Conservation (phyloP, 306 rosid species). For the Pterocarpus santalinus region DNA sequence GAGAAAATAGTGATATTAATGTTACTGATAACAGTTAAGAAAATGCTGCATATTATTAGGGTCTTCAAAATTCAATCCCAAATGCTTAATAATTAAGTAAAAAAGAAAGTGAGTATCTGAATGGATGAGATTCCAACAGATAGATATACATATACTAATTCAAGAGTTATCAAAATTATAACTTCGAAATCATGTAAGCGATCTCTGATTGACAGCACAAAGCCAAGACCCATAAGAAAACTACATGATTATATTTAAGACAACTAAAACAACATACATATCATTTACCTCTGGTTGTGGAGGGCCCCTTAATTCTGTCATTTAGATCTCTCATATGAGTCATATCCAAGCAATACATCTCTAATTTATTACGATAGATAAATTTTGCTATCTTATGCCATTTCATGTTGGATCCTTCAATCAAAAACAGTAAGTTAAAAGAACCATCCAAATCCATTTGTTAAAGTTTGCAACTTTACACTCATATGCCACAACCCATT, state of each 20-base stretch:
- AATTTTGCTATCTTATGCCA: not conserved
- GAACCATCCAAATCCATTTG: slow-evolving; percentile 8
- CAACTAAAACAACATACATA: not conserved
- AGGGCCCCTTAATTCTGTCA: slow-evolving; percentile 1
- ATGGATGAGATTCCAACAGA: not conserved
- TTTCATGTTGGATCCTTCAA: slow-evolving; percentile 23
- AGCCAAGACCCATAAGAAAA: not conserved
- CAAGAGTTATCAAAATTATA: slow-evolving; percentile 23
- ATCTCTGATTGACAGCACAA: slow-evolving; percentile 7
- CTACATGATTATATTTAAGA: slow-evolving; percentile 2
- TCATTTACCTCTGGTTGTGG: not conserved
- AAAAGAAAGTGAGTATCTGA: slow-evolving; percentile 23
- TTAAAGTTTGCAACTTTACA: slow-evolving; percentile 42
- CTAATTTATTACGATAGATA: not conserved
- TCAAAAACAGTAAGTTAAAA: slow-evolving; percentile 20
- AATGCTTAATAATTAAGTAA: slow-evolving; percentile 24
- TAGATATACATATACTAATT: not conserved
- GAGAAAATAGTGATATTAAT: slow-evolving; percentile 8
- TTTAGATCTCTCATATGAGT: slow-evolving; percentile 24
- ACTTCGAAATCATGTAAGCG: not conserved
- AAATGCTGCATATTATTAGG: slow-evolving; percentile 15
- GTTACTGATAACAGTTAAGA: not conserved
- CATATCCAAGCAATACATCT: not conserved
- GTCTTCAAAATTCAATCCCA: slow-evolving; percentile 11
- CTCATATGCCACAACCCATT: slow-evolving; percentile 29